Evolutionary conservation across 2,329 filamentous ascomycete species (phyloP), one percentile per base, ranked within the genome.

Genomic region (Fusarium albosuccineum): DNA sequence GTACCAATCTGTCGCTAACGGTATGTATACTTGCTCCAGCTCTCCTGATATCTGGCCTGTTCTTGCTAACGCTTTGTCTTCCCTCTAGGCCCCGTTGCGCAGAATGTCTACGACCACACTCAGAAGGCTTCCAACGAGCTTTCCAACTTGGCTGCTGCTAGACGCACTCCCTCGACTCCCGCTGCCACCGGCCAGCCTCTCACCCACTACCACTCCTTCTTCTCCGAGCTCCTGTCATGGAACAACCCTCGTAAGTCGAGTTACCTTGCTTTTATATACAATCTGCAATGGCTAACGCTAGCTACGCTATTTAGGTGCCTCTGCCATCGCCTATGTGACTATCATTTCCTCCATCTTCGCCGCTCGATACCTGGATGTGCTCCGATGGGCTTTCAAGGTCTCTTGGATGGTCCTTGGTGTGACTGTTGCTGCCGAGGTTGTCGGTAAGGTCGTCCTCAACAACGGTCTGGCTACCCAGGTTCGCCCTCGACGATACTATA

Each of bases 151-250:
- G 86, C 86, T 72, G 83, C 83, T 64, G 76, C 86, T 69, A 86
- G 87, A 74, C 82, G 82, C 74, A 86, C 85, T 50, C 87, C 87
- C 56, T 68, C 79, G 51, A 80, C 81, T 60, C 82, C 82, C 34
- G 82, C 87, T 72, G 86, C 86, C 64, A 89, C 86, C 46, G 87
- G 86, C 72, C 87, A 90, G 77, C 85, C 85, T 51, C 78, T 91
- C 74, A 91, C 88, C 61, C 87, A 90, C 78, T 92, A 91, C 77
- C 89, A 91, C 81, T 91, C 88, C 14, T 87, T 91, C 80, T 91
- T 92, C 79, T 86, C 85, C 51, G 87, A 90, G 77, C 83, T 92
- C 59, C 82, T 92, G 64, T 91, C 89, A 70, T 91, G 89, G 88
- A 84, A 89, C 75, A 89, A 90, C 76, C 88, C 88, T 75, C 86